phyloP scores from a whole-genome alignment of 371 early-diverging fungal genomes.

The Fennellomyces sp. region DNA sequence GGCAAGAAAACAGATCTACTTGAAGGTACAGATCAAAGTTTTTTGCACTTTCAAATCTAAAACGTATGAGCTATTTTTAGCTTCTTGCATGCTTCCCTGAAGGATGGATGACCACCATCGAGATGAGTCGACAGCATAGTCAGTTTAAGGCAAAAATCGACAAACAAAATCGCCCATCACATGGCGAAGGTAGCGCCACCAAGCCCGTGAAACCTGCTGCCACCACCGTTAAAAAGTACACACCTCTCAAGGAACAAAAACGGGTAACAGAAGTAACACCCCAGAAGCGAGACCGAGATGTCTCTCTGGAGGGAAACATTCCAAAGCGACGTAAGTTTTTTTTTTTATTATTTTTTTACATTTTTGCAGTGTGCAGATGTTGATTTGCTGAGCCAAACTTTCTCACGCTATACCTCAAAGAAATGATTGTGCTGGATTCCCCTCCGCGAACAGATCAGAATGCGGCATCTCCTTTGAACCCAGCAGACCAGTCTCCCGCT shows the following conservation, averaged over 20 bases:
- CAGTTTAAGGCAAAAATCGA: constrained; percentile 37
- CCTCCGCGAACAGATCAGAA: not conserved
- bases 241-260: not conserved
- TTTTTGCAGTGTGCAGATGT: too few species aligned
- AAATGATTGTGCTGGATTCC: not conserved
- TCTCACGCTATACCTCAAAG: not conserved
- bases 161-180: not conserved
- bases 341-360: not conserved
- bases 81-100: constrained; percentile 50
- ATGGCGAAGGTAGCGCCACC: too few species aligned
- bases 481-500: not conserved
- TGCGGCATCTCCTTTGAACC: not conserved
- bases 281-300: not conserved
- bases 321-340: not conserved
- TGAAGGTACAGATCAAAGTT: not conserved
- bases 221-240: not conserved
- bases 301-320: not conserved
- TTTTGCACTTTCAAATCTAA: not conserved
- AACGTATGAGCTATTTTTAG: constrained; percentile 19
- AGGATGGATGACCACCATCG: constrained; percentile 58
- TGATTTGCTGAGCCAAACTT: not conserved
- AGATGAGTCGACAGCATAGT: constrained; percentile 60
- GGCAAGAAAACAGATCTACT: constrained; percentile 6
- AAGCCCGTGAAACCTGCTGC: too few species aligned
- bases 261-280: not conserved